These are phyloP conservation scores for Thalassiosira allenii DNA, from an alignment of 352 stramenopile genomes.

Conservation along the genomic window DNA sequence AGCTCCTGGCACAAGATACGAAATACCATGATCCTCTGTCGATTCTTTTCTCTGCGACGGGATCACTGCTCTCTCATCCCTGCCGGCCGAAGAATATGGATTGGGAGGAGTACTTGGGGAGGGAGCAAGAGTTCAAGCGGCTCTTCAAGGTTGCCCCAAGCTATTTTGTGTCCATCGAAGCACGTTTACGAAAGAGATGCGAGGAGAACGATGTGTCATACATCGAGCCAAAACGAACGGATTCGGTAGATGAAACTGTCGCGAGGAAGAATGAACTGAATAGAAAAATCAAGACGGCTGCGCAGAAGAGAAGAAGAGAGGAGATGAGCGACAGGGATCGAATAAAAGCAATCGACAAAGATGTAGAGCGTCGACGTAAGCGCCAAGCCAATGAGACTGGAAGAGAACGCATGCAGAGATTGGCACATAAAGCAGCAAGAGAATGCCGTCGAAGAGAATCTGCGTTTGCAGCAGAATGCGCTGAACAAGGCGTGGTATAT, in stretches of 20 bases:
- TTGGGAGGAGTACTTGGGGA: too few species aligned
- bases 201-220: background rate
- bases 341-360: background rate
- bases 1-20: too few species aligned
- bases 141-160: background rate
- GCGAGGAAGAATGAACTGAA: background rate
- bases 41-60: too few species aligned
- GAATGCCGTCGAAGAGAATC: background rate
- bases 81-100: too few species aligned
- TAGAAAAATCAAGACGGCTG: background rate
- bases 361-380: background rate
- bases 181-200: background rate
- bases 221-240: background rate
- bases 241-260: background rate
- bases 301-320: background rate
- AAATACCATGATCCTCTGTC: too few species aligned
- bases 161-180: background rate
- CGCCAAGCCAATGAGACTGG: background rate
- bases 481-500: background rate
- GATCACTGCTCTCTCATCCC: too few species aligned
- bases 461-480: background rate
- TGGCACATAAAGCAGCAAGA: background rate
- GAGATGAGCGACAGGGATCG: background rate
- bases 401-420: background rate
- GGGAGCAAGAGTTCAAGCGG: background rate